A percentile compares a stretch with the other conserved stretches of the same genome.
Evolutionary conservation across 2,329 filamentous ascomycete species (phyloP).

Genomic region (Akanthomyces lecanii): DNA sequence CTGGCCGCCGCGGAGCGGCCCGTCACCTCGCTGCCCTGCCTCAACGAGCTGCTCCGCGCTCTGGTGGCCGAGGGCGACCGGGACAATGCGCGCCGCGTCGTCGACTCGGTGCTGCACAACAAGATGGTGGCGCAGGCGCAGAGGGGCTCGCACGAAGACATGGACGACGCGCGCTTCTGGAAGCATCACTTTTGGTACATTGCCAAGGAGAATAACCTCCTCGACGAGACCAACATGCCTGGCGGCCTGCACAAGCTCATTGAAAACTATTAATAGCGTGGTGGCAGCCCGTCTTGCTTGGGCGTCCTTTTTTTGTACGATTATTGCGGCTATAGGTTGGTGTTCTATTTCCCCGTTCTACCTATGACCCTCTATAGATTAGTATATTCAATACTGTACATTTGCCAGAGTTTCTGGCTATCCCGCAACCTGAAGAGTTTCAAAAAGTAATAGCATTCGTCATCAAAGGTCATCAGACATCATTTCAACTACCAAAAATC

Average conservation of each 20-base stretch:
- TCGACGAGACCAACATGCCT: slow-evolving; percentile 26
- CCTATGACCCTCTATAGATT: neutral
- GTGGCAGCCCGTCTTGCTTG: neutral
- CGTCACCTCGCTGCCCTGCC: slow-evolving; percentile 39
- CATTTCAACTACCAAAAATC: neutral
- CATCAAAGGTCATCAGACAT: neutral
- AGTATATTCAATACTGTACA: slow-evolving; percentile 6
- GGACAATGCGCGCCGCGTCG: slow-evolving; percentile 31
- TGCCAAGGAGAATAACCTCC: slow-evolving; percentile 37
- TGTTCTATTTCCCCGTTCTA: neutral
- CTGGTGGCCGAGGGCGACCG: slow-evolving; percentile 26
- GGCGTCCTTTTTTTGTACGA: neutral
- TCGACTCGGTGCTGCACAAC: slow-evolving; percentile 27
- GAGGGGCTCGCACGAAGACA: slow-evolving; percentile 19
- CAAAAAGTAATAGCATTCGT: neutral
- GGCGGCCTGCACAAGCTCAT: slow-evolving; percentile 19
- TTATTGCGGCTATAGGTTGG: neutral
- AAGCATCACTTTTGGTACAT: slow-evolving; percentile 48
- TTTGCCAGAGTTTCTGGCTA: neutral
- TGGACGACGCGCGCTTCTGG: slow-evolving; percentile 35
- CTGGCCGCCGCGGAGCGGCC: slow-evolving; percentile 37
- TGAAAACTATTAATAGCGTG: neutral
- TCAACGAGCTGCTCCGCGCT: slow-evolving; percentile 39
- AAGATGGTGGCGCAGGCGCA: slow-evolving; percentile 22
- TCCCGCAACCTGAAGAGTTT: neutral